These are phyloP conservation scores for Cyclotella sp. DNA, from an alignment of 108 stramenopile species.

Conservation along the genomic window DNA sequence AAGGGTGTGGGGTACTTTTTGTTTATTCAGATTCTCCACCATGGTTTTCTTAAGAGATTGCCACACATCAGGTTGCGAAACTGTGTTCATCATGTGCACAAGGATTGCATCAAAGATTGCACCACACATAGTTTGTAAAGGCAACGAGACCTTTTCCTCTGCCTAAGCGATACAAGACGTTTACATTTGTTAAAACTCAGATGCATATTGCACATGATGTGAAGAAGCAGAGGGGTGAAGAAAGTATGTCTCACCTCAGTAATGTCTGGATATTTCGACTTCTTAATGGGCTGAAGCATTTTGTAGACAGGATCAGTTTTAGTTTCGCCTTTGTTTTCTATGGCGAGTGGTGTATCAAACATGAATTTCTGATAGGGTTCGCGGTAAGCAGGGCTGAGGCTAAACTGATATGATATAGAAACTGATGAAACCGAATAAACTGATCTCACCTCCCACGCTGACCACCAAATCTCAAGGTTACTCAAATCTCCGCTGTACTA, in stretches of 20 bases:
- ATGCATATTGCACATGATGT: not conserved
- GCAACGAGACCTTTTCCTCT: constrained; percentile 87
- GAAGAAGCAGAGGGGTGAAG: not conserved
- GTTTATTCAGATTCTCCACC: constrained; percentile 88
- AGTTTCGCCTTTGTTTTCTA: constrained; percentile 65
- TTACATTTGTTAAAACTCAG: not conserved
- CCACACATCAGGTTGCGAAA: constrained; percentile 76
- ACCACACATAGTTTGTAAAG: constrained; percentile 90
- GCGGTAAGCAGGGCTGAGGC: not conserved
- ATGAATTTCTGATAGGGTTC: constrained; percentile 61
- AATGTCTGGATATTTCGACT: constrained; percentile 92
- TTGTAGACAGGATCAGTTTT: constrained; percentile 69
- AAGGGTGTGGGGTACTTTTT: constrained; percentile 88
- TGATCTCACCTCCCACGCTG: constrained; percentile 69
- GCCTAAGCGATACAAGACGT: constrained; percentile 25
- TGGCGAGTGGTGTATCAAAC: constrained; percentile 76
- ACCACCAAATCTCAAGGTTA: constrained; percentile 82
- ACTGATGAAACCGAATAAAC: not conserved
- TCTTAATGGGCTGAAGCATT: constrained; percentile 88
- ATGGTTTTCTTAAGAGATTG: constrained; percentile 86
- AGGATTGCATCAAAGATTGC: constrained; percentile 95
- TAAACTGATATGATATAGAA: not conserved
- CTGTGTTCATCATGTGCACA: constrained; percentile 94
- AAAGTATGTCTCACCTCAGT: constrained; percentile 43
- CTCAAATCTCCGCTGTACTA: constrained; percentile 76